Conservation (phyloP, 768 basidiomycete genomes). For the Naganishia vishniacii region DNA sequence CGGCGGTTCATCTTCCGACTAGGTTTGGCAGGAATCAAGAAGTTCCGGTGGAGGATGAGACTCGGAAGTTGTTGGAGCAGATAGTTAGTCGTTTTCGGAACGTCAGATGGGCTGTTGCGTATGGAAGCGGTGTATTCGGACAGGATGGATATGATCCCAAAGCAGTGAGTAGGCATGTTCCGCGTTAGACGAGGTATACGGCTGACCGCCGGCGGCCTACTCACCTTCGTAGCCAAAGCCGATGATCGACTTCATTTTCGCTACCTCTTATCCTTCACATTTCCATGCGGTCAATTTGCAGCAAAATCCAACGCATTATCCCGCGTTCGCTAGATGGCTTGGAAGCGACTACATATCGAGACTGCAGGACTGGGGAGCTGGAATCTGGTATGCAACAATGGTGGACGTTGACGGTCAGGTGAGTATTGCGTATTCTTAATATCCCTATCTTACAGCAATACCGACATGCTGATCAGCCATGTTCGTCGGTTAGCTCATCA, state of each 20-base stretch:
- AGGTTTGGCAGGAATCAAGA: conserved; percentile 22
- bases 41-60: conserved; percentile 7
- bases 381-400: conserved; percentile 94
- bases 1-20: conserved; percentile 14
- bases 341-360: conserved; percentile 76
- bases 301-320: conserved; percentile 85
- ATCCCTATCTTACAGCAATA: no score
- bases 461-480: no score
- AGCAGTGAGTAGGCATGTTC: conserved; percentile 14
- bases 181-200: conserved; percentile 26
- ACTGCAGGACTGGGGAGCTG: conserved; percentile 65
- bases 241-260: conserved; percentile 95
- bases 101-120: conserved; percentile 78
- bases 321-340: conserved; percentile 73
- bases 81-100: conserved; percentile 22
- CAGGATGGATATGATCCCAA: conserved; percentile 66
- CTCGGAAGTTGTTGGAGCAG: conserved; percentile 10
- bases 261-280: conserved; percentile 83
- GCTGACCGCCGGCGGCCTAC: conserved; percentile 34
- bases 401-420: conserved; percentile 78
- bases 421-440: conserved; percentile 47
- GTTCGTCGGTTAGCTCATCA: no score
- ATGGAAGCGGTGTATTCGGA: conserved; percentile 91
- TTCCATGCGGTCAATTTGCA: conserved; percentile 96
- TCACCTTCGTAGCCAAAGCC: conserved; percentile 50